Evolutionary conservation across 2,329 filamentous ascomycete genomes (phyloP).

Genomic region (Fusarium sp.): DNA sequence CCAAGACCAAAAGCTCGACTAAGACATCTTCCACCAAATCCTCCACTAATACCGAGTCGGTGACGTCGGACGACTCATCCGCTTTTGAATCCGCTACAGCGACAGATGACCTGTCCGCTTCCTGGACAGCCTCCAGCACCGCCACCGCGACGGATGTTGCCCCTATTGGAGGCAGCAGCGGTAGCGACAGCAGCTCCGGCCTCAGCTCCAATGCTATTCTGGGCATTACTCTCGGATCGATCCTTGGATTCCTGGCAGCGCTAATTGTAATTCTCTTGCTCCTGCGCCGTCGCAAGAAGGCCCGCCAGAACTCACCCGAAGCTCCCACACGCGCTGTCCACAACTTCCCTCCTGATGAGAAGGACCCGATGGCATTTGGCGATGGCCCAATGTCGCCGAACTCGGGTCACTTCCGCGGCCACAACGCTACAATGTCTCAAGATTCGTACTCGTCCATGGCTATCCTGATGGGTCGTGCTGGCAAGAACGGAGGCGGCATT

Average conservation of each 20-base stretch:
- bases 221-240: constrained; percentile 86
- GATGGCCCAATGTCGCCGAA: constrained; percentile 58
- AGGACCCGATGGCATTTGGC: constrained; percentile 66
- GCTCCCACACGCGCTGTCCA: constrained; percentile 59
- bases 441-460: constrained; percentile 76
- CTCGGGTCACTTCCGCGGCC: constrained; percentile 63
- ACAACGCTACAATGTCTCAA: constrained; percentile 68
- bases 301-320: constrained; percentile 55
- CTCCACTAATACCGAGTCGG: constrained; percentile 49
- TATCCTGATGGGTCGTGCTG: constrained; percentile 76
- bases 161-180: constrained; percentile 45
- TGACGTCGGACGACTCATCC: constrained; percentile 41
- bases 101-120: constrained; percentile 39
- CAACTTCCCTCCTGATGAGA: constrained; percentile 68
- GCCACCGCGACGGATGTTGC: constrained; percentile 46
- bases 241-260: constrained; percentile 80
- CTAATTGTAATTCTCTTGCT: constrained; percentile 81
- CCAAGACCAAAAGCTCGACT: constrained; percentile 30
- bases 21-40: constrained; percentile 45
- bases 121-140: constrained; percentile 47
- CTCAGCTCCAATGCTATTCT: constrained; percentile 73
- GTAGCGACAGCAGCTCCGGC: constrained; percentile 49
- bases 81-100: constrained; percentile 44
- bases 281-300: constrained; percentile 64
- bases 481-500: constrained; percentile 61